Base-by-base conservation (phyloP, 305 asterid genomes). In the Solanum hybrid region DNA sequence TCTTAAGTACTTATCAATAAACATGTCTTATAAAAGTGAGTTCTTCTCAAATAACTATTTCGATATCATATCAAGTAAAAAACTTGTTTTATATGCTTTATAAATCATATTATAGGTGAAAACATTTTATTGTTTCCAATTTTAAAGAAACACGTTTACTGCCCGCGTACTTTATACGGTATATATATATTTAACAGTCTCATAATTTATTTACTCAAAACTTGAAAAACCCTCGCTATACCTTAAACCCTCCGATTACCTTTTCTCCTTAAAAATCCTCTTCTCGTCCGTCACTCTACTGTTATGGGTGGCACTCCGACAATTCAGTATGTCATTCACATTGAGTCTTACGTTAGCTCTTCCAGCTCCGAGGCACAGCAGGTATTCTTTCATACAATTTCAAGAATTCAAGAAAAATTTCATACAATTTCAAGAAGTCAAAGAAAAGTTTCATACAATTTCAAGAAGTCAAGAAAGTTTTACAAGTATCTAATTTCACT, bases 281-380 rank as follows among this genome's bases (percentile, higher is more conserved):
- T 11, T 40, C 78, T 61, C 34, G 11, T 18, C 33, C 34, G 13
- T 18, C 33, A 5, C 64, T 39, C 33, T 73, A 24, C 51, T 34
- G 36, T 71, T 20, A 67, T 87, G 84, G 87, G 80, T 10, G 74
- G 5, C 40, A 51, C 64, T 69, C 81, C 89, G 24, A 87, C 94
- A 34, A 86, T 81, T 88, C 90, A 92, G 92, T 94, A 90, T 93
- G 92, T 94, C 40, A 93, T 93, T 93, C 98, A 96, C 91, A 89
- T 97, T 91, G 99, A 97, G 91, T 28, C 90, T 90, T 96, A 93
- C 91, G 99, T 97, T 24, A 92, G 92, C 90, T 94, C 99, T 82
- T 91, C 97, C 71, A 94, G 94, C 89, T 92, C 98, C 81, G 90
- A 94, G 51, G 57, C 95, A 12, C 95, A 95, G 76, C 98, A 95